phyloP scores from a whole-genome alignment of 768 basidiomycete species.

The Kwoniella newhampshirensis region DNA sequence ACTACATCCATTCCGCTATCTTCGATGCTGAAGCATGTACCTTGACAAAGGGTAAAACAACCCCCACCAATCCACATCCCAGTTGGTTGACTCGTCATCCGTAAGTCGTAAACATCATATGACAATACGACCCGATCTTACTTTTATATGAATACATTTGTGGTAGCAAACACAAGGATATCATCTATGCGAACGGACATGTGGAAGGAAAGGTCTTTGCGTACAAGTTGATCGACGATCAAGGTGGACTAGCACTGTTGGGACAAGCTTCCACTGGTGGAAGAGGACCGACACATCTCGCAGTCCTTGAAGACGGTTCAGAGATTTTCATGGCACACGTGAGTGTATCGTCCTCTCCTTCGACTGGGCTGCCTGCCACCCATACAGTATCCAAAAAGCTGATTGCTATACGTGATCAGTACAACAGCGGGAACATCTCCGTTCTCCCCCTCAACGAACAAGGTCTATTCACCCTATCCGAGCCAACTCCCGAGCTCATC shows the following conservation, averaged over 20 bases:
- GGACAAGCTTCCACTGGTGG: slow-evolving; percentile 16
- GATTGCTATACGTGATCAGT: slow-evolving; percentile 13
- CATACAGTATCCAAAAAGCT: slow-evolving; percentile 2
- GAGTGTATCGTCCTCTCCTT: slow-evolving; percentile 1
- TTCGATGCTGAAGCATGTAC: slow-evolving; percentile 21
- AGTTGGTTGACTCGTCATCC: slow-evolving; percentile 25
- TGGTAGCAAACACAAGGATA: slow-evolving; percentile 13
- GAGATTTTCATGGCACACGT: slow-evolving; percentile 18
- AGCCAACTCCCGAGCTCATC: slow-evolving; percentile 3
- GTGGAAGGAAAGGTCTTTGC: slow-evolving; percentile 18
- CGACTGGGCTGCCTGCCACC: neutral
- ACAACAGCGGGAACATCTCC: slow-evolving; percentile 25
- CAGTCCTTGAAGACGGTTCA: slow-evolving; percentile 7
- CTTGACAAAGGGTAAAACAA: slow-evolving; percentile 4
- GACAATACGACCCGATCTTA: neutral
- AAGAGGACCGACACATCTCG: slow-evolving; percentile 21
- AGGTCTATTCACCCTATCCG: slow-evolving; percentile 14
- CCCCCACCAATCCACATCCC: slow-evolving; percentile 7
- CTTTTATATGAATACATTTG: neutral
- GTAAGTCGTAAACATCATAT: neutral
- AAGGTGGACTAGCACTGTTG: slow-evolving; percentile 8
- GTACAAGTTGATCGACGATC: slow-evolving; percentile 1
- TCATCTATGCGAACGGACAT: slow-evolving; percentile 21
- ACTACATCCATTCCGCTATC: slow-evolving; percentile 20
- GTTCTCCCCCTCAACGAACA: slow-evolving; percentile 14